These are phyloP conservation scores for Paraphoma sp. DNA, from an alignment of 2,329 filamentous ascomycete species.

Conservation along the genomic window DNA sequence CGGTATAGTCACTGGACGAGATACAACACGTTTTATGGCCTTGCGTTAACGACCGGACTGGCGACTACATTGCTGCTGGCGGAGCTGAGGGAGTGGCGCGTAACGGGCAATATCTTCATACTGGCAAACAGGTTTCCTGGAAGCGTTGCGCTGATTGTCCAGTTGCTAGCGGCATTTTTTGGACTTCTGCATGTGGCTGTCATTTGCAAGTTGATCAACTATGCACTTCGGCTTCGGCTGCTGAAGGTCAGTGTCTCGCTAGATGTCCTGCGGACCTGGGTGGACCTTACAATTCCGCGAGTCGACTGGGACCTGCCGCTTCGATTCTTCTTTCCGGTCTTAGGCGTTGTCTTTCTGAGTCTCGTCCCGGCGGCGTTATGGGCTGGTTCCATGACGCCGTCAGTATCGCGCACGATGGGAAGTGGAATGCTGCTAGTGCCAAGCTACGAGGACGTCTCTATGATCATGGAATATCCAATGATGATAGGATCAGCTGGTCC, in stretches of 20 bases:
- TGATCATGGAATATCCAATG: constrained; percentile 37
- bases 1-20: constrained; percentile 31
- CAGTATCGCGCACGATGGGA: constrained; percentile 21
- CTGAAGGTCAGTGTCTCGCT: constrained; percentile 31
- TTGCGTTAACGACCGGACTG: constrained; percentile 30
- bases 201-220: constrained; percentile 37
- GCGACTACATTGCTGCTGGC: constrained; percentile 23
- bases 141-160: constrained; percentile 31
- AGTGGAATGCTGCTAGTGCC: constrained; percentile 26
- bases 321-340: constrained; percentile 34
- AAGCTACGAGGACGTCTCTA: constrained; percentile 31
- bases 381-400: constrained; percentile 39
- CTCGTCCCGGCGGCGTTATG: constrained; percentile 35
- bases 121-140: constrained; percentile 28
- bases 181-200: constrained; percentile 36
- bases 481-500: constrained; percentile 31
- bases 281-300: constrained; percentile 31
- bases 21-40: constrained; percentile 37
- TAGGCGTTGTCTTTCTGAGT: constrained; percentile 29
- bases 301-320: constrained; percentile 38
- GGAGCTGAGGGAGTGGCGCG: constrained; percentile 27
- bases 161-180: constrained; percentile 34
- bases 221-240: constrained; percentile 31
- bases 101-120: constrained; percentile 24
- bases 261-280: constrained; percentile 35